phyloP scores from a whole-genome alignment of 1,284 basidiomycete genomes.

The Tremellales sp. region DNA sequence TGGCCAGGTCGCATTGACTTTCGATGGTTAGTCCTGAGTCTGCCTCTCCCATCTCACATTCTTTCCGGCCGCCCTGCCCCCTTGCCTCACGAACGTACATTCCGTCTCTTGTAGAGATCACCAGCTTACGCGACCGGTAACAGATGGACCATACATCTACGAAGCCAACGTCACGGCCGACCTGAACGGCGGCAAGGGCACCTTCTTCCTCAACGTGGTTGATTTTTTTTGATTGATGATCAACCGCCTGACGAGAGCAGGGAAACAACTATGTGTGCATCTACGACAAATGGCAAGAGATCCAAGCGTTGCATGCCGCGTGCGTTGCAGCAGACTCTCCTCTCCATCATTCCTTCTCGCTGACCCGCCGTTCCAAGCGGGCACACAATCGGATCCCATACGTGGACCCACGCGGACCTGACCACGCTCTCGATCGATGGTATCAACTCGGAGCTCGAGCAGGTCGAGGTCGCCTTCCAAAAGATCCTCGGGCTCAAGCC shows the following conservation, averaged over 20 bases:
- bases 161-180: conserved; percentile 50
- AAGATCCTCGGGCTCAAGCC: conserved; percentile 54
- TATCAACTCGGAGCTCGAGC: conserved; percentile 46
- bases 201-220: conserved; percentile 57
- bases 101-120: neutral
- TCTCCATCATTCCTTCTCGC: neutral
- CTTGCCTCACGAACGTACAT: neutral
- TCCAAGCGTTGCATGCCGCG: conserved; percentile 28
- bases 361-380: conserved; percentile 43
- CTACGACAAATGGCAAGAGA: conserved; percentile 49
- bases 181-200: conserved; percentile 53
- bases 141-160: conserved; percentile 54
- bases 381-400: conserved; percentile 58
- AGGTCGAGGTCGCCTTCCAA: conserved; percentile 54
- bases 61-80: neutral
- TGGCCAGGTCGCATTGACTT: conserved; percentile 52
- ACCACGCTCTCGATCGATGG: conserved; percentile 44
- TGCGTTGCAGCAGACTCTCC: conserved; percentile 7
- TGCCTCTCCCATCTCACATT: neutral
- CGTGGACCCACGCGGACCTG: conserved; percentile 57
- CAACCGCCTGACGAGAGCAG: conserved; percentile 19
- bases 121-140: neutral
- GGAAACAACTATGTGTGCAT: conserved; percentile 53
- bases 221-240: neutral
- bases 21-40: conserved; percentile 47